A percentile compares a stretch with the other conserved stretches of the same genome.
phyloP scores from a whole-genome alignment of 2,329 filamentous ascomycete genomes.

The Colletotrichum incanum region DNA sequence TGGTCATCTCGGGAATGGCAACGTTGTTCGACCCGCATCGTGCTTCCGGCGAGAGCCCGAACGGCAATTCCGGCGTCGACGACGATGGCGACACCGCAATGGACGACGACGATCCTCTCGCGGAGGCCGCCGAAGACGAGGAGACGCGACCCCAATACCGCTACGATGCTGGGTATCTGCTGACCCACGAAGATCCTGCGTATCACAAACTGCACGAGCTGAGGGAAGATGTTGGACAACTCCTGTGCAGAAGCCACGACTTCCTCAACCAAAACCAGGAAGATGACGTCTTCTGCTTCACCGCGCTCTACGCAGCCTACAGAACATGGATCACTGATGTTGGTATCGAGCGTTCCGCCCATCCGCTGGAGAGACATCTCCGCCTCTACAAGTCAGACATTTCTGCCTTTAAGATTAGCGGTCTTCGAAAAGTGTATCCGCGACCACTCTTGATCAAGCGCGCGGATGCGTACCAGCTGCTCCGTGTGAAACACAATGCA shows the following conservation, averaged over 20 bases:
- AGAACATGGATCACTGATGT: conserved; percentile 98
- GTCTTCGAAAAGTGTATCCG: conserved; percentile 92
- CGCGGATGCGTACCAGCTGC: conserved; percentile 94
- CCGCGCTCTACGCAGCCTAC: conserved; percentile 91
- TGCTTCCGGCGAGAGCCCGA: conserved; percentile 68
- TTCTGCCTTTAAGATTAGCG: conserved; percentile 94
- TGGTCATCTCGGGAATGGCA: conserved; percentile 93
- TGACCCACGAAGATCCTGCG: conserved; percentile 70
- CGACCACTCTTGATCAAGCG: conserved; percentile 92
- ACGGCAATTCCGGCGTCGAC: conserved; percentile 60
- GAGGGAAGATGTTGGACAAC: conserved; percentile 83
- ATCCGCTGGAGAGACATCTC: conserved; percentile 89
- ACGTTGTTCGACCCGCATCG: conserved; percentile 88
- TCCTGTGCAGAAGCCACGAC: conserved; percentile 86
- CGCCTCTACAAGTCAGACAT: conserved; percentile 90
- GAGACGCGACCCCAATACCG: conserved; percentile 88
- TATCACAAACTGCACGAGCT: conserved; percentile 86
- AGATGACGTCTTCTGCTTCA: conserved; percentile 97
- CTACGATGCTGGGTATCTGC: conserved; percentile 89
- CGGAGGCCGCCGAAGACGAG: conserved; percentile 82
- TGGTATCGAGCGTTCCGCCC: conserved; percentile 94
- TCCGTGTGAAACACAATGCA: conserved; percentile 94
- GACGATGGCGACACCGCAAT: conserved; percentile 63
- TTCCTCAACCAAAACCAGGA: conserved; percentile 90
- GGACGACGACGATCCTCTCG: conserved; percentile 66